A percentile compares a stretch with the other conserved stretches of the same genome.
phyloP scores from a whole-genome alignment of 2,329 filamentous ascomycete genomes.

The Exophiala viscosa region DNA sequence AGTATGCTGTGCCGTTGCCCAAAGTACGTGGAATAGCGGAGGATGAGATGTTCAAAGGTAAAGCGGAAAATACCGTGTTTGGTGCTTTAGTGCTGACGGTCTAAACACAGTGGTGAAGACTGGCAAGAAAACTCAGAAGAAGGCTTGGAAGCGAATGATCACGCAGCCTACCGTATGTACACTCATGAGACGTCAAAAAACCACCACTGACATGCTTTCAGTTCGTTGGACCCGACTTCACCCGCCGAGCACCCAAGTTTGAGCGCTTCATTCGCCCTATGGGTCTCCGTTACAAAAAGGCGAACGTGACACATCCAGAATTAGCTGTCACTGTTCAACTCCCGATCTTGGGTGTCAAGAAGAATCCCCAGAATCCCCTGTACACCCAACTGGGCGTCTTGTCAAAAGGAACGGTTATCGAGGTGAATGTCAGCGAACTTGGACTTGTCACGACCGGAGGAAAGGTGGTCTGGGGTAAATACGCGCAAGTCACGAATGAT shows the following conservation, averaged over 20 bases:
- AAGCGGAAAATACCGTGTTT: too few relatives aligned
- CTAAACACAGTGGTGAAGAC: constrained; percentile 95
- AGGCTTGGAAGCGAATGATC: constrained; percentile 64
- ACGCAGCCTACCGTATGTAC: constrained; percentile 62
- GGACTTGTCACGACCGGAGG: constrained; percentile 86
- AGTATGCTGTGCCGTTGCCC: constrained; percentile 86
- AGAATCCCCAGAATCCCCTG: constrained; percentile 82
- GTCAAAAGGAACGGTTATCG: constrained; percentile 78
- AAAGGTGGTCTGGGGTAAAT: constrained; percentile 90
- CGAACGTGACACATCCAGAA: constrained; percentile 71
- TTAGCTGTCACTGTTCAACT: constrained; percentile 84
- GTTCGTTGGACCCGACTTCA: constrained; percentile 90
- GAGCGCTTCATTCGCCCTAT: constrained; percentile 70
- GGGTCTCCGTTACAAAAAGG: constrained; percentile 76
- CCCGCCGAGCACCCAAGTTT: constrained; percentile 75
- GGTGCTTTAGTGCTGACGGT: too few relatives aligned
- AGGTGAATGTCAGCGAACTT: constrained; percentile 90
- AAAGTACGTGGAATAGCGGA: constrained; percentile 92
- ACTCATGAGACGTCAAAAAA: too few relatives aligned
- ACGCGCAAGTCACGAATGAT: constrained; percentile 62
- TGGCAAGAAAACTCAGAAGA: constrained; percentile 87
- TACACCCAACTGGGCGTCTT: constrained; percentile 91
- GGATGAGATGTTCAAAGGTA: constrained; percentile 91
- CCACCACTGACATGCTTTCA: too few relatives aligned
- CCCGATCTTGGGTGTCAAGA: constrained; percentile 73